Evolutionary conservation across 352 stramenopile species (phyloP), one percentile per base, ranked within the genome.

Genomic region (Phytophthora sansomeana): DNA sequence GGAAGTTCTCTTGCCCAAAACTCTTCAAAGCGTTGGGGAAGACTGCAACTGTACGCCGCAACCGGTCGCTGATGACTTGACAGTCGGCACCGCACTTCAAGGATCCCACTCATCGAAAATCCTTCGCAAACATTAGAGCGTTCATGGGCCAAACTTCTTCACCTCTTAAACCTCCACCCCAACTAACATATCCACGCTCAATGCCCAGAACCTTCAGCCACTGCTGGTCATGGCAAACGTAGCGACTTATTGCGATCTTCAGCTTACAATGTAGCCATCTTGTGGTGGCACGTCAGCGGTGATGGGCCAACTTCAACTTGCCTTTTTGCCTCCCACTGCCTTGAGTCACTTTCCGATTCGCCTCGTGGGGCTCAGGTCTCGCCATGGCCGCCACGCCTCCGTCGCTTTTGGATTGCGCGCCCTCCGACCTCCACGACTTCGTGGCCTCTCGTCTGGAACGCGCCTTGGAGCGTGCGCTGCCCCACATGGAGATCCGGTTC

Each of bases 401-500:
- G 16, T 41, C 52, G 14, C 28, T 68, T 5, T 41, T 73, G 58
- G 58, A 59, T 5, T 43, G 32, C 39, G 41, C 60, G 6, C 48
- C 67, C 6, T 17, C 58, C 3, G 50, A 28, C 5, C 43, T 72
- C n/a, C 61, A 75, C 21, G 62, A 72, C 16, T 54, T 26, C 28
- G 36, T 71, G 42, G 61, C 67, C n/a, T 36, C 43, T 11, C 36
- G 57, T 19, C 44, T 75, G 33, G 50, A 71, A 32, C 50, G 50
- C 6, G 48, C 67, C 0, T 26, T 75, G 32, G 61, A 60, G 16
- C 63, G 67, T 7, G 49, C 60, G 5, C 46, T 80, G 14, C 59
- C 72, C 2, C 56, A 69, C 44, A 68, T 78, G 58, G 69, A 80
- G 42, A 39, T 72, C 24, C 67, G 67, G 30, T 72, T 75, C 55